These are phyloP conservation scores for Aspergillus candidus DNA, from an alignment of 2,329 filamentous ascomycete species.

Conservation along the genomic window DNA sequence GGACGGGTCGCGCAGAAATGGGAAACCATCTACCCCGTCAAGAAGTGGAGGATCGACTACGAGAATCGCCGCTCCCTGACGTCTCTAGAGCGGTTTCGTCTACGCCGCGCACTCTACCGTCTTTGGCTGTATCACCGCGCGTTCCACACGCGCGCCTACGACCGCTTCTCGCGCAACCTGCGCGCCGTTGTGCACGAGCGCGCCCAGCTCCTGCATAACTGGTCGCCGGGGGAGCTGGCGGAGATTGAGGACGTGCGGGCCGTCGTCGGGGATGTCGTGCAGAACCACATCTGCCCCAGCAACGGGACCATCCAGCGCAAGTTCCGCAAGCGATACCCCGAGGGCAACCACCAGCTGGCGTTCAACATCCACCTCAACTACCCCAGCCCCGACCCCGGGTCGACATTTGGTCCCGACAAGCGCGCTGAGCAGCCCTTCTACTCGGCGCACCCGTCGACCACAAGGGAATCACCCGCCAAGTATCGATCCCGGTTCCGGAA, in stretches of 20 bases:
- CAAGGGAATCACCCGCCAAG: slow-evolving; percentile 25
- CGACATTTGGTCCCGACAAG: slow-evolving; percentile 2
- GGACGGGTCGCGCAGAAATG: slow-evolving; percentile 53
- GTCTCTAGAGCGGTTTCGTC: slow-evolving; percentile 42
- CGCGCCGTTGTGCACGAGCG: slow-evolving; percentile 46
- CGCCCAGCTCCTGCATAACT: slow-evolving; percentile 54
- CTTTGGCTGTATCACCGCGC: slow-evolving; percentile 56
- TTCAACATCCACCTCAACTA: slow-evolving; percentile 51
- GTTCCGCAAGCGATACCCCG: slow-evolving; percentile 52
- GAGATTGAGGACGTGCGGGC: slow-evolving; percentile 55
- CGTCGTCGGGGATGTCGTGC: slow-evolving; percentile 52
- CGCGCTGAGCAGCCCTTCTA: slow-evolving; percentile 18
- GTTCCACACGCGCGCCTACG: slow-evolving; percentile 50
- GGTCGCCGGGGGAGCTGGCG: slow-evolving; percentile 49
- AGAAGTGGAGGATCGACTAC: slow-evolving; percentile 57
- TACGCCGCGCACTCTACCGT: slow-evolving; percentile 55
- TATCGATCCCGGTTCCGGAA: slow-evolving; percentile 44
- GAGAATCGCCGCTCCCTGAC: slow-evolving; percentile 50
- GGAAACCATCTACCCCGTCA: slow-evolving; percentile 57
- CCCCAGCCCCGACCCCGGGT: slow-evolving; percentile 22
- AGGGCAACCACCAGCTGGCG: slow-evolving; percentile 44
- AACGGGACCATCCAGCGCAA: slow-evolving; percentile 56
- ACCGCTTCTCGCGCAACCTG: slow-evolving; percentile 46
- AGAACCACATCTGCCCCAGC: slow-evolving; percentile 55
- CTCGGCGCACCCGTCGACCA: slow-evolving; percentile 16